A percentile compares a stretch with the other conserved stretches of the same genome.
These are phyloP conservation scores for Cystobasidiaceae sp. DNA, from an alignment of 1,284 basidiomycete species.

Conservation along the genomic window DNA sequence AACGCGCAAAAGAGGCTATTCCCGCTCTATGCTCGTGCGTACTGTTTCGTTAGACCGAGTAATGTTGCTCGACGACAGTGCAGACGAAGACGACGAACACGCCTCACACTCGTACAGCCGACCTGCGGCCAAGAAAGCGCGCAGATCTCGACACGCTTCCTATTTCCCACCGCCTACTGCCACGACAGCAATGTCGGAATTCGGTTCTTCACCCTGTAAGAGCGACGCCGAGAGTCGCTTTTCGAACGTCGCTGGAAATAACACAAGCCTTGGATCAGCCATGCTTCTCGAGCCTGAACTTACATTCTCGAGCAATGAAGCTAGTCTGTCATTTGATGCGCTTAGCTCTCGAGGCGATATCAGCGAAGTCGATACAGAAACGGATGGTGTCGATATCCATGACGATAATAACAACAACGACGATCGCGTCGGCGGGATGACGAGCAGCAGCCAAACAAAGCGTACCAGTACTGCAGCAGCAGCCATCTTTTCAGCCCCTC, in stretches of 20 bases:
- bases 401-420: not conserved
- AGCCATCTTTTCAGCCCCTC: too few species aligned
- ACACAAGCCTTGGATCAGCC: not conserved
- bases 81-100: not conserved
- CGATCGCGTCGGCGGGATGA: not conserved
- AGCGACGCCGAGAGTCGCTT: too few species aligned
- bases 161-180: too few species aligned
- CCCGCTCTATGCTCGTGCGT: not conserved
- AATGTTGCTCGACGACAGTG: not conserved
- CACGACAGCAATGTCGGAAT: too few species aligned
- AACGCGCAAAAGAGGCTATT: conserved; percentile 3
- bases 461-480: too few species aligned
- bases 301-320: conserved; percentile 8
- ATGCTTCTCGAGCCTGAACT: conserved; percentile 15
- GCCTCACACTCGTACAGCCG: not conserved
- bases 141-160: too few species aligned
- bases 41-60: not conserved
- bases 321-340: conserved; percentile 3
- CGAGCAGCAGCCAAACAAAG: not conserved
- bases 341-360: conserved; percentile 5
- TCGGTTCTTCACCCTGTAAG: too few species aligned
- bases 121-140: not conserved
- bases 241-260: not conserved
- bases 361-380: not conserved
- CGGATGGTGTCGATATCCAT: not conserved